Conservation (phyloP, 148 eudicot genomes). For the Camellia granthamiana region DNA sequence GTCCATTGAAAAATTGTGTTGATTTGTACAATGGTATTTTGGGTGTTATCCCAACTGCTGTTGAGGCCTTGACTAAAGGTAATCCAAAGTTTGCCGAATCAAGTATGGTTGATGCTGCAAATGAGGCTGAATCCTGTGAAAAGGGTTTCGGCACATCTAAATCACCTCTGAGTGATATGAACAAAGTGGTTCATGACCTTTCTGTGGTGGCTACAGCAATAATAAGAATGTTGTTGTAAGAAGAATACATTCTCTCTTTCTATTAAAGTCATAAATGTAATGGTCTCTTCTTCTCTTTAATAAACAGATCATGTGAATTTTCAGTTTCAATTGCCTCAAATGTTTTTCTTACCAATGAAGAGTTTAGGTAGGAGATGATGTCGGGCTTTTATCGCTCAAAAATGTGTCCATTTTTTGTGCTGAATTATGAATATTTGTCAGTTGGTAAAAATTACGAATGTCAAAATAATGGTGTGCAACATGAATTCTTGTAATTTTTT, state of each 20-base stretch:
- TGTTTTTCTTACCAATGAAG: too few relatives aligned
- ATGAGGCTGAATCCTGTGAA: not conserved
- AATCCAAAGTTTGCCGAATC: slow-evolving; percentile 5
- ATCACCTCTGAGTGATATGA: not conserved
- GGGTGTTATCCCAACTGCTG: not conserved
- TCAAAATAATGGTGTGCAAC: too few relatives aligned
- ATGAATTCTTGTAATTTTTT: too few relatives aligned
- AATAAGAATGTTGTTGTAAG: not conserved
- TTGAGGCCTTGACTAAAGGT: not conserved
- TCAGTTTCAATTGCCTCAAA: too few relatives aligned
- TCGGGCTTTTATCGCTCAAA: too few relatives aligned
- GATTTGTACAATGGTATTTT: not conserved
- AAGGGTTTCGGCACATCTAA: not conserved
- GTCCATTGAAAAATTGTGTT: not conserved
- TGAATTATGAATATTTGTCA: too few relatives aligned
- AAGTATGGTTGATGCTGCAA: not conserved
- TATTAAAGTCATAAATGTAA: too few relatives aligned
- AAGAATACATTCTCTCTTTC: not conserved
- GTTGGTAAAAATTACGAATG: too few relatives aligned
- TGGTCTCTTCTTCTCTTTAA: not conserved
- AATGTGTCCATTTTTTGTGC: too few relatives aligned
- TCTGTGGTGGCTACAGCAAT: not conserved
- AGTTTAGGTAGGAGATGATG: too few relatives aligned
- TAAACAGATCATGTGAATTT: too few relatives aligned
- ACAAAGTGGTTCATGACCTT: not conserved